These are phyloP conservation scores for Apophysomyces ossiformis DNA, from an alignment of 371 early-diverging fungal species.

Conservation along the genomic window DNA sequence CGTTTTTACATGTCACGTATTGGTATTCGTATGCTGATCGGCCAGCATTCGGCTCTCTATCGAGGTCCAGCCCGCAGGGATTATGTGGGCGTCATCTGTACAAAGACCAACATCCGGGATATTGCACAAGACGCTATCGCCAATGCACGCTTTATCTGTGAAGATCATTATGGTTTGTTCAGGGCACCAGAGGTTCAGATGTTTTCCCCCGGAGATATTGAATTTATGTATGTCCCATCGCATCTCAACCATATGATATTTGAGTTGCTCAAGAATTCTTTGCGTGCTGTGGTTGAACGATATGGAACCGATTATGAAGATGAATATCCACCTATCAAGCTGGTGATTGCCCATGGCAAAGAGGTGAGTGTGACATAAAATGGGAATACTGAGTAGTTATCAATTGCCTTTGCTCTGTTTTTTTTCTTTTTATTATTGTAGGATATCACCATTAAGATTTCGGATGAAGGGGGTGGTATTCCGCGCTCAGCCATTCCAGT, in stretches of 20 bases:
- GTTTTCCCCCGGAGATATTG: constrained; percentile 81
- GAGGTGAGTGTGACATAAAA: constrained; percentile 56
- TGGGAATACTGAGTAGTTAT: not conserved
- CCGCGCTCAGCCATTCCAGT: constrained; percentile 89
- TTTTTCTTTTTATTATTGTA: no score
- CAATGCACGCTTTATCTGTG: constrained; percentile 93
- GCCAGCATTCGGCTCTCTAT: constrained; percentile 84
- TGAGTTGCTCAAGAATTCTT: constrained; percentile 95
- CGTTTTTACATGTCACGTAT: constrained; percentile 98
- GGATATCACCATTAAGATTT: constrained; percentile 97
- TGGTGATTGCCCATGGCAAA: constrained; percentile 94
- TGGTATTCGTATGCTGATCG: constrained; percentile 96
- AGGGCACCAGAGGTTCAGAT: constrained; percentile 85
- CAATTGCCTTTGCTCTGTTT: not conserved
- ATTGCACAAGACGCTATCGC: constrained; percentile 91
- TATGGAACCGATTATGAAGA: constrained; percentile 87
- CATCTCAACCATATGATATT: constrained; percentile 99
- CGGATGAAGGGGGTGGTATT: constrained; percentile 98
- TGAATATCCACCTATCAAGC: constrained; percentile 89
- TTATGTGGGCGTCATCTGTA: constrained; percentile 97
- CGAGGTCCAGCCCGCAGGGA: constrained; percentile 66
- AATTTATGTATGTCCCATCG: constrained; percentile 97
- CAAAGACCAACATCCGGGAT: constrained; percentile 80
- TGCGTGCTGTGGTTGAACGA: constrained; percentile 95
- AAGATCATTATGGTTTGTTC: constrained; percentile 91